These are phyloP conservation scores for Begonia peltatifolia DNA, from an alignment of 306 rosid genomes.

Conservation along the genomic window DNA sequence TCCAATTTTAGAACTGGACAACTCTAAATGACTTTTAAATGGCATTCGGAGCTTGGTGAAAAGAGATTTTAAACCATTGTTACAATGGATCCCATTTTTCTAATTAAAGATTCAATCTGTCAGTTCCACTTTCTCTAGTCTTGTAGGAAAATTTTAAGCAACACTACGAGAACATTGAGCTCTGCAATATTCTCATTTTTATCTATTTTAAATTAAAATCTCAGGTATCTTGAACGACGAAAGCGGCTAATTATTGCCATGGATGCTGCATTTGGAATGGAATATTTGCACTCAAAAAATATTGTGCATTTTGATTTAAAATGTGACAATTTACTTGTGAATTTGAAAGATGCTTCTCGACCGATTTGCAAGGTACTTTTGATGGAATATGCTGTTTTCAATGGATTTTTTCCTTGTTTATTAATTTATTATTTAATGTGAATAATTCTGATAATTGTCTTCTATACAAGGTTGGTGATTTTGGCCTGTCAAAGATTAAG, in stretches of 20 bases:
- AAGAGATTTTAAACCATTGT: no score
- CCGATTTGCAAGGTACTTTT: constrained; percentile 76
- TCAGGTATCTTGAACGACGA: constrained; percentile 80
- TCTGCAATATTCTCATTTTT: background rate
- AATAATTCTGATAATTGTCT: constrained; percentile 3
- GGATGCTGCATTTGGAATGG: constrained; percentile 98
- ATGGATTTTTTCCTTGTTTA: background rate
- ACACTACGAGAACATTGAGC: no score
- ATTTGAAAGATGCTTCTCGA: constrained; percentile 65
- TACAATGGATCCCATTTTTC: background rate
- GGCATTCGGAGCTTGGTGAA: no score
- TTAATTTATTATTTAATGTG: background rate
- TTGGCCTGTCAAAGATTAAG: constrained; percentile 82
- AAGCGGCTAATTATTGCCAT: constrained; percentile 75
- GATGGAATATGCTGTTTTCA: background rate
- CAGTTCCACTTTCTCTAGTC: no score
- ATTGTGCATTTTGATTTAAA: constrained; percentile 88
- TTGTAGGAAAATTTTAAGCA: no score
- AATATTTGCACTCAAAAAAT: constrained; percentile 71
- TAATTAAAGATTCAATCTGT: background rate
- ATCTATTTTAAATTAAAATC: constrained; percentile 11
- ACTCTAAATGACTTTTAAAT: no score
- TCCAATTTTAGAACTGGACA: no score
- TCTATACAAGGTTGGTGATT: constrained; percentile 64
- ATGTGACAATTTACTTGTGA: constrained; percentile 86